These are phyloP conservation scores for Ogataea hybrid DNA, from an alignment of 1,139 yeast species.

Conservation along the genomic window DNA sequence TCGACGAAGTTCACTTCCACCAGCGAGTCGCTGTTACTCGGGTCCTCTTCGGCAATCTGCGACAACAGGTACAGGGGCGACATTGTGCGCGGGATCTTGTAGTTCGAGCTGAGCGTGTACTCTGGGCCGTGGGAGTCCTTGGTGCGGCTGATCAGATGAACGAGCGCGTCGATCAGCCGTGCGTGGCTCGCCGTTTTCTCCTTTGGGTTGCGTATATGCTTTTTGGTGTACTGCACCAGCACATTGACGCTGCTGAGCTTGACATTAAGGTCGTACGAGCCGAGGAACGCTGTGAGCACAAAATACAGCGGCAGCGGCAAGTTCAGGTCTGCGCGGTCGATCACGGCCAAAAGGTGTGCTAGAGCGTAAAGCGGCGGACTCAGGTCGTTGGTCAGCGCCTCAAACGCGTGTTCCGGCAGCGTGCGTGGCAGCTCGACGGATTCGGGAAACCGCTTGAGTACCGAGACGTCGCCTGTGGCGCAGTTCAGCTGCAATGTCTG, in stretches of 20 bases:
- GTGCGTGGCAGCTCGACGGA: slow-evolving; percentile 26
- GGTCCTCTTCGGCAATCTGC: slow-evolving; percentile 31
- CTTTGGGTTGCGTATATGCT: slow-evolving; percentile 13
- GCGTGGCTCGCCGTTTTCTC: slow-evolving; percentile 23
- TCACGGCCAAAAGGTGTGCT: slow-evolving; percentile 28
- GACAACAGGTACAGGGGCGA: slow-evolving; percentile 34
- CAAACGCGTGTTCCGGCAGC: slow-evolving; percentile 22
- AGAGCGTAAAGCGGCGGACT: slow-evolving; percentile 33
- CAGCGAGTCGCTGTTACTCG: slow-evolving; percentile 31
- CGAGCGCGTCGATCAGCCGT: slow-evolving; percentile 32
- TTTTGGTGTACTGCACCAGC: slow-evolving; percentile 30
- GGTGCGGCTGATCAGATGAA: slow-evolving; percentile 30
- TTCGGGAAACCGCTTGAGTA: slow-evolving; percentile 23
- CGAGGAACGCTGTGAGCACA: slow-evolving; percentile 30
- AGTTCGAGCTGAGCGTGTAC: slow-evolving; percentile 19
- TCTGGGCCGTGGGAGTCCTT: slow-evolving; percentile 22
- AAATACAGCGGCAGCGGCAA: slow-evolving; percentile 38
- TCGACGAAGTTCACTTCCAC: slow-evolving; percentile 32
- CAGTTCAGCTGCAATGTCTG: slow-evolving; percentile 20
- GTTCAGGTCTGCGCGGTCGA: slow-evolving; percentile 44
- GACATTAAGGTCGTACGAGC: slow-evolving; percentile 29
- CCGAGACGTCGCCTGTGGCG: slow-evolving; percentile 13
- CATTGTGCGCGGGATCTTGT: slow-evolving; percentile 26
- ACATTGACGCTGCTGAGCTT: slow-evolving; percentile 32
- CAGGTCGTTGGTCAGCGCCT: slow-evolving; percentile 24